Percentiles rank a stretch among this genome's conserved stretches.
These are phyloP conservation scores for Lecanicillium sp. DNA, from an alignment of 2,329 filamentous ascomycete species.

Conservation along the genomic window DNA sequence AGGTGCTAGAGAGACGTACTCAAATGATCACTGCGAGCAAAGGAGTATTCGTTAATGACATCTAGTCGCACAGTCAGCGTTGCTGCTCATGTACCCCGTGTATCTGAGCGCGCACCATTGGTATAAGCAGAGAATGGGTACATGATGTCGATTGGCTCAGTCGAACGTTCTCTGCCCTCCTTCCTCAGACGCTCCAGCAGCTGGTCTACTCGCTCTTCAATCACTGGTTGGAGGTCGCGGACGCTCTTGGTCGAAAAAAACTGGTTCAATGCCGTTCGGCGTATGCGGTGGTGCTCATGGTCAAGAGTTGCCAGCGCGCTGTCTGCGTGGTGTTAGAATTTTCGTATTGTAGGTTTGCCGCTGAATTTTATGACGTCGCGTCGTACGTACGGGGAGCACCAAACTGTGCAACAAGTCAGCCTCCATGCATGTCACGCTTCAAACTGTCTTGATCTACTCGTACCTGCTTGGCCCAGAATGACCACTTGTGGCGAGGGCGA, in stretches of 20 bases:
- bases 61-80: constrained; percentile 24
- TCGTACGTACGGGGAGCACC: constrained; percentile 27
- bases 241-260: constrained; percentile 33
- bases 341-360: background rate
- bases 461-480: constrained; percentile 32
- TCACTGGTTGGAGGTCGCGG: constrained; percentile 31
- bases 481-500: constrained; percentile 28
- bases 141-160: constrained; percentile 29
- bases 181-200: constrained; percentile 26
- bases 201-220: constrained; percentile 30
- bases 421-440: background rate
- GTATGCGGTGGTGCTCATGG: constrained; percentile 28
- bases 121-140: constrained; percentile 34
- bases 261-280: constrained; percentile 29
- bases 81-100: background rate
- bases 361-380: no score
- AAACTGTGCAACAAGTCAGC: constrained; percentile 23
- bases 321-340: constrained; percentile 23
- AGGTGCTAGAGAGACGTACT: constrained; percentile 17
- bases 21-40: constrained; percentile 30
- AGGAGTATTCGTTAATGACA: constrained; percentile 35
- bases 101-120: constrained; percentile 23
- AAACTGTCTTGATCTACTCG: background rate
- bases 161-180: constrained; percentile 21
- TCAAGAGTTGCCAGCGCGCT: constrained; percentile 29